These are phyloP conservation scores for Tylopilus sp. DNA, from an alignment of 768 basidiomycete genomes.

Conservation along the genomic window DNA sequence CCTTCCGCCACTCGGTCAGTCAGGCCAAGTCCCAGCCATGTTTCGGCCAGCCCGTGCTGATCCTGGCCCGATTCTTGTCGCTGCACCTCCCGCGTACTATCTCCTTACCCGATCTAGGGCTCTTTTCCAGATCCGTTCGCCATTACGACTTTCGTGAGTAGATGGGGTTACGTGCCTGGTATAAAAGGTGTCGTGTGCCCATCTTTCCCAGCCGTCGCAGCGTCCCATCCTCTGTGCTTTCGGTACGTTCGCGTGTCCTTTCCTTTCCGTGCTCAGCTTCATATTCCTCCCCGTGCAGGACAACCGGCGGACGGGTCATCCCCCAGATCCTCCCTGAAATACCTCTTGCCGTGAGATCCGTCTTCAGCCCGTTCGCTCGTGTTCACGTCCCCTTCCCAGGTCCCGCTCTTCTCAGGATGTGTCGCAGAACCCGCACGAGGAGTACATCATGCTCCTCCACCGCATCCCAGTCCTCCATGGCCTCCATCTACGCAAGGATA, in stretches of 20 bases:
- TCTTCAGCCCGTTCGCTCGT: not conserved
- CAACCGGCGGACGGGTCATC: not conserved
- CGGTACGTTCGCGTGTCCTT: slow-evolving; percentile 1
- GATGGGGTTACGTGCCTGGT: slow-evolving; percentile 5
- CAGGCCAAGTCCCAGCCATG: too few relatives aligned
- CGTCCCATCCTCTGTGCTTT: not conserved
- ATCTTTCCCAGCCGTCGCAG: not conserved
- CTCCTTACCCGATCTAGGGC: slow-evolving; percentile 4
- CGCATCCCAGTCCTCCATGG: slow-evolving; percentile 24
- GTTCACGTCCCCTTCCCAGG: not conserved
- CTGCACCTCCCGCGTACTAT: slow-evolving; percentile 8
- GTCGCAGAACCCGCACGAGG: slow-evolving; percentile 11
- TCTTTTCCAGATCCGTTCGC: slow-evolving; percentile 1
- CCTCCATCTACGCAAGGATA: slow-evolving; percentile 23
- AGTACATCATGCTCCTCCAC: slow-evolving; percentile 24
- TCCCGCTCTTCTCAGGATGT: not conserved
- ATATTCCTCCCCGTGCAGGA: not conserved
- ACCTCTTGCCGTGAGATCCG: not conserved
- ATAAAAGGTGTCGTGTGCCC: slow-evolving; percentile 30
- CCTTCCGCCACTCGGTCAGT: slow-evolving; percentile 11
- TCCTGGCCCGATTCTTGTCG: not conserved
- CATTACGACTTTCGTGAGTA: slow-evolving; percentile 14
- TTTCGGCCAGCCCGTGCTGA: slow-evolving; percentile 1
- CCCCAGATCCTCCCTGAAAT: not conserved
- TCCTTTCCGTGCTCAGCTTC: not conserved